Conservation (phyloP, 1,284 basidiomycete genomes). For the Trichosporon ovoides region DNA sequence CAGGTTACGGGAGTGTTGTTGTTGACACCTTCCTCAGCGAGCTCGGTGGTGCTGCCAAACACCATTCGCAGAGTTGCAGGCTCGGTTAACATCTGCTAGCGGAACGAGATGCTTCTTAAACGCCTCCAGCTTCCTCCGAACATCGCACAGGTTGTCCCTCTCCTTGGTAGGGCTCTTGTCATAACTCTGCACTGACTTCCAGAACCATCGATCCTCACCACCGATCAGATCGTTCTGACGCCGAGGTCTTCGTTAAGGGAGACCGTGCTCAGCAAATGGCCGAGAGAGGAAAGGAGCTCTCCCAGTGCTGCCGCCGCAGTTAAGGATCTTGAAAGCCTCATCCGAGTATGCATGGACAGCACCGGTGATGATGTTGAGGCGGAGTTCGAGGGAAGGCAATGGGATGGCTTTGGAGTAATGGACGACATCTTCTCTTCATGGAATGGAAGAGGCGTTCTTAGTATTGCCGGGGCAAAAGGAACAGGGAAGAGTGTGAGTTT, state of each 20-base stretch:
- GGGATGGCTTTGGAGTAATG: conserved; percentile 36
- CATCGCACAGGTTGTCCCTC: conserved; percentile 24
- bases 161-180: conserved; percentile 24
- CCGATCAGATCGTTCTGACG: conserved; percentile 40
- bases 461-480: conserved; percentile 37
- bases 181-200: conserved; percentile 5
- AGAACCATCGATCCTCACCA: conserved; percentile 30
- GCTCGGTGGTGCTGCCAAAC: no score
- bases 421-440: conserved; percentile 5
- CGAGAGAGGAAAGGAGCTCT: neutral
- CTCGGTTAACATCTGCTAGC: neutral
- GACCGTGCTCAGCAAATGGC: neutral
- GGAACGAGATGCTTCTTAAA: conserved; percentile 37
- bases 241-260: conserved; percentile 16
- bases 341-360: conserved; percentile 18
- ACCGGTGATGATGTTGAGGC: neutral
- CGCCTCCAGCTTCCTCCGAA: conserved; percentile 29
- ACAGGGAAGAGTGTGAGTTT: conserved; percentile 43
- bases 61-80: no score
- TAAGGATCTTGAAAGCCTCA: conserved; percentile 26
- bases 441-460: conserved; percentile 34
- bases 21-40: no score
- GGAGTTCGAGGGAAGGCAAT: conserved; percentile 8
- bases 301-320: neutral
- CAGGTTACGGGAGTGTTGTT: conserved; percentile 3